These are phyloP conservation scores for Metrosideros polymorpha DNA, from an alignment of 441 rosid species.

Conservation along the genomic window DNA sequence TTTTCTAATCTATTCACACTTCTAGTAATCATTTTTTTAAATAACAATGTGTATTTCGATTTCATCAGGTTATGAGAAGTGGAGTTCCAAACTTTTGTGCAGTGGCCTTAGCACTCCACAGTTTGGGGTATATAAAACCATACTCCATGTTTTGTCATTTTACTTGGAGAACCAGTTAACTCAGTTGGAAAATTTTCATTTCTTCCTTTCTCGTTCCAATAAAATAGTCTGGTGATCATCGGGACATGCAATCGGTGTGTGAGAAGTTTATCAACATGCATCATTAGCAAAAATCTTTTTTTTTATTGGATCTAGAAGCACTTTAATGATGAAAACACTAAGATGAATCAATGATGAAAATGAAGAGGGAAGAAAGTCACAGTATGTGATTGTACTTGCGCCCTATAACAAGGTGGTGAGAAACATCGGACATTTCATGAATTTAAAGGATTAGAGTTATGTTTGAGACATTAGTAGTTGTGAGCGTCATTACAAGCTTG, in stretches of 20 bases:
- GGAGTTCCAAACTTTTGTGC: constrained; percentile 85
- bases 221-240: neutral
- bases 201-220: neutral
- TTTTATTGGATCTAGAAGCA: neutral
- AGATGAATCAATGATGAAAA: neutral
- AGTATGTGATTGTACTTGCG: neutral
- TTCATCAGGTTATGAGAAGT: constrained; percentile 67
- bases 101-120: constrained; percentile 69
- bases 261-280: neutral
- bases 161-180: neutral
- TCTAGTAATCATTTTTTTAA: neutral
- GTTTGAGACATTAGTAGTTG: neutral
- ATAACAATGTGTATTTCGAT: constrained; percentile 2
- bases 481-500: neutral
- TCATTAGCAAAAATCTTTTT: neutral
- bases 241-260: neutral
- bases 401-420: neutral
- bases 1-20: neutral
- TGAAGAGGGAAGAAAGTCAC: neutral
- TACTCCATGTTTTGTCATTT: neutral
- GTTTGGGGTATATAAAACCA: constrained; percentile 11
- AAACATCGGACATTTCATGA: neutral
- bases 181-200: neutral
- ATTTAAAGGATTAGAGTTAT: neutral
- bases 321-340: neutral